Conservation (phyloP, 257 asterid species). For the Capsicum baccatum region DNA sequence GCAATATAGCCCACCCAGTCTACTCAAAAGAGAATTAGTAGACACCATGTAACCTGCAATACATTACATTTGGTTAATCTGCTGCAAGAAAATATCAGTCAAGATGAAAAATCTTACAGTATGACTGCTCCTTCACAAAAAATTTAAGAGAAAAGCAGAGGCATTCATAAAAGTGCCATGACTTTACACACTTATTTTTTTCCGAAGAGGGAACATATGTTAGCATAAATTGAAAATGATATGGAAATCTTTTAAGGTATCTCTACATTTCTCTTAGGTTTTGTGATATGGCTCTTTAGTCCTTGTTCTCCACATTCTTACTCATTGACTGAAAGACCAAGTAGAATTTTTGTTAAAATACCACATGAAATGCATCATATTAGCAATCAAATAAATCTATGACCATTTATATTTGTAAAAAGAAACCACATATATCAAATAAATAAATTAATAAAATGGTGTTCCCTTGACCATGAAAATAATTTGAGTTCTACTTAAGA, state of each 20-base stretch:
- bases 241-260: neutral
- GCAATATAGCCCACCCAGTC: conserved; percentile 86
- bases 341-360: neutral
- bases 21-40: conserved; percentile 53
- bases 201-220: neutral
- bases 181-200: neutral
- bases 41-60: conserved; percentile 65
- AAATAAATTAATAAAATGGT: neutral
- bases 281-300: conserved; percentile 9
- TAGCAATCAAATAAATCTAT: neutral
- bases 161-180: neutral
- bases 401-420: neutral
- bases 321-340: neutral
- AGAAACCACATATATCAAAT: neutral
- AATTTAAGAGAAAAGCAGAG: neutral
- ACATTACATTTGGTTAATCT: neutral
- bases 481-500: neutral
- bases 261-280: neutral
- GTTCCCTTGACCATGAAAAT: neutral
- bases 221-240: neutral
- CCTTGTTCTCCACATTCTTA: neutral
- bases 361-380: neutral
- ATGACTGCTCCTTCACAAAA: neutral
- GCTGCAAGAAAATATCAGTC: neutral
- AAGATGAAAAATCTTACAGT: conserved; percentile 5